Conservation (phyloP, 441 rosid species). For the Gossypium gossypioides region DNA sequence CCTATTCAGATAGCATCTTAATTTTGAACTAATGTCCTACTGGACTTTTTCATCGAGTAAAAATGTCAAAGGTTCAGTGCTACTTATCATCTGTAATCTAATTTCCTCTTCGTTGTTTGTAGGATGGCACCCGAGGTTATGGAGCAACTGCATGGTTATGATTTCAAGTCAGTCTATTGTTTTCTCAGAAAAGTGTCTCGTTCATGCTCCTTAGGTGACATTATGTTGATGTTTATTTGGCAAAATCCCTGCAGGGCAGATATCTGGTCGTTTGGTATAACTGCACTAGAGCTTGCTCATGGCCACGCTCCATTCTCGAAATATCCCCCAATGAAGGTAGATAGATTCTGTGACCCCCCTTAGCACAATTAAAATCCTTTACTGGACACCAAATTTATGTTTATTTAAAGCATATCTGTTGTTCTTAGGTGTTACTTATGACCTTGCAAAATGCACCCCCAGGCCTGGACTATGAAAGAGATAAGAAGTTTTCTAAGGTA, state of each 20-base stretch:
- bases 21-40: not conserved
- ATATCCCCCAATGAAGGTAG: slow-evolving; percentile 97
- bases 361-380: slow-evolving; percentile 4
- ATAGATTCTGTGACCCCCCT: slow-evolving; percentile 3
- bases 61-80: not conserved
- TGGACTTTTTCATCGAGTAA: not conserved
- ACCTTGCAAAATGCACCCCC: slow-evolving; percentile 99
- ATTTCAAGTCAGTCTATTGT: slow-evolving; percentile 64
- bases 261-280: slow-evolving; percentile 97
- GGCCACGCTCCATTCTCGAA: slow-evolving; percentile 98
- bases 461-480: slow-evolving; percentile 86
- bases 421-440: slow-evolving; percentile 84
- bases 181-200: slow-evolving; percentile 5
- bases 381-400: not conserved
- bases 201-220: slow-evolving; percentile 10
- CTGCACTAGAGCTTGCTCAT: slow-evolving; percentile 96
- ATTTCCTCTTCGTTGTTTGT: slow-evolving; percentile 17
- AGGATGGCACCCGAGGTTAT: slow-evolving; percentile 99
- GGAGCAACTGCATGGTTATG: slow-evolving; percentile 98
- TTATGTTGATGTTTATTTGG: slow-evolving; percentile 22
- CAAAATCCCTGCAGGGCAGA: slow-evolving; percentile 65
- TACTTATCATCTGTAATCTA: slow-evolving; percentile 6
- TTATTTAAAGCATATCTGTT: slow-evolving; percentile 23
- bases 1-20: not conserved
- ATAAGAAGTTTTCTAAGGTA: slow-evolving; percentile 89